These are phyloP conservation scores for Xerophyta viscosa DNA, from an alignment of 106 monocot species.

Conservation along the genomic window DNA sequence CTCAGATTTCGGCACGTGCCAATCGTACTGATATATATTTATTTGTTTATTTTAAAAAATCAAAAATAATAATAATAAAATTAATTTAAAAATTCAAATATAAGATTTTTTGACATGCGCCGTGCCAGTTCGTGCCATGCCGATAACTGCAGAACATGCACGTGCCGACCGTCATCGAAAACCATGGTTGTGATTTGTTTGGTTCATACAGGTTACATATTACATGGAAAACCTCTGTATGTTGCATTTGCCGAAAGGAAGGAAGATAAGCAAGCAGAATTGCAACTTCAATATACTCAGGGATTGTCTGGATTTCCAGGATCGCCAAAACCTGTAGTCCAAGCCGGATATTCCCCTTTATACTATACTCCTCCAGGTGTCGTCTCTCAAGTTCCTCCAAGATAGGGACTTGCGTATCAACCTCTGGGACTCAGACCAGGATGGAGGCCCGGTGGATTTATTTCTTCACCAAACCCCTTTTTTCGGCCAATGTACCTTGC, in stretches of 20 bases:
- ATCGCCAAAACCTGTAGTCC: slow-evolving; percentile 22
- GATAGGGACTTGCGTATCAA: slow-evolving; percentile 34
- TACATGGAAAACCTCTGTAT: slow-evolving; percentile 82
- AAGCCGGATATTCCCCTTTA: slow-evolving; percentile 38
- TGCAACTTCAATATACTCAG: slow-evolving; percentile 50
- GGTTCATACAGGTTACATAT: slow-evolving; percentile 56
- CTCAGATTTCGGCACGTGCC: no score
- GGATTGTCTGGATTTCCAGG: slow-evolving; percentile 20
- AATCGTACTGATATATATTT: no score
- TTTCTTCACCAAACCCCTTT: slow-evolving; percentile 28
- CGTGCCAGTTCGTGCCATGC: no score
- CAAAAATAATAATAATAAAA: no score
- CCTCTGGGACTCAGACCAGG: slow-evolving; percentile 32
- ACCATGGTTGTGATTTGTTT: neutral
- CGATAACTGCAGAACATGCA: no score
- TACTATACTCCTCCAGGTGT: slow-evolving; percentile 35
- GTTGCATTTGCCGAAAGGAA: slow-evolving; percentile 79
- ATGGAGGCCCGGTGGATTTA: slow-evolving; percentile 41
- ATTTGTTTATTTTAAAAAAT: no score
- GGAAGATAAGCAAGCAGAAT: slow-evolving; percentile 42
- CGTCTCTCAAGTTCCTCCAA: slow-evolving; percentile 31
- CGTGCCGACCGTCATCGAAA: no score
- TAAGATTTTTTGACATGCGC: no score
- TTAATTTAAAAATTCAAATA: no score
- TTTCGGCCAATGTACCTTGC: slow-evolving; percentile 40